Conservation (phyloP, 2,329 filamentous ascomycete species). For the Pseudogymnoascus sp. region DNA sequence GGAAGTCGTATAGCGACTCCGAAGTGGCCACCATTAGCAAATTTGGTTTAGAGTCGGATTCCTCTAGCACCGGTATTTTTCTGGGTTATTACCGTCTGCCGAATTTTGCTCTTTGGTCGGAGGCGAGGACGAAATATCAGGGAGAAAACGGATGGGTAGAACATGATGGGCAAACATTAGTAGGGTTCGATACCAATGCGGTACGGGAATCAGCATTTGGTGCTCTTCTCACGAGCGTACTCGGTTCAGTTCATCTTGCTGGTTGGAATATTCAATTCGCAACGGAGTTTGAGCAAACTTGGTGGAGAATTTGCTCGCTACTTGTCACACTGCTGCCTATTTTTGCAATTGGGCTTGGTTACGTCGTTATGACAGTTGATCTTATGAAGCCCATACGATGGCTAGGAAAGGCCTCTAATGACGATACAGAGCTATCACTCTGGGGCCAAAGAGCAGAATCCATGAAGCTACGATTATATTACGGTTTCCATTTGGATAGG, state of each 20-base stretch:
- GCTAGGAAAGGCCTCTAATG: background rate
- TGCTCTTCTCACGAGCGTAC: background rate
- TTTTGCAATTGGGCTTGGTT: background rate
- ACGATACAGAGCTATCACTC: background rate
- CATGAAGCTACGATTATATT: background rate
- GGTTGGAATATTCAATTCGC: background rate
- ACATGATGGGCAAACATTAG: background rate
- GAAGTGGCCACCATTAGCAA: background rate
- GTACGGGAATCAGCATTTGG: background rate
- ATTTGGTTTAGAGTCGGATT: background rate
- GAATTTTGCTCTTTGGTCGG: background rate
- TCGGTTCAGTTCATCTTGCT: background rate
- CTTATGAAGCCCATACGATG: background rate
- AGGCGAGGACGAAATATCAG: background rate
- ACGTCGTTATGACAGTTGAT: background rate
- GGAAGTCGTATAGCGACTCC: background rate
- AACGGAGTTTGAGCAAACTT: background rate
- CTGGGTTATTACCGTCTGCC: background rate
- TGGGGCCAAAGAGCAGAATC: background rate
- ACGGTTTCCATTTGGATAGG: background rate
- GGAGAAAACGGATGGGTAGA: background rate
- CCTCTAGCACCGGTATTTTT: background rate
- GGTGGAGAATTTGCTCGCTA: background rate
- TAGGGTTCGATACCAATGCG: background rate
- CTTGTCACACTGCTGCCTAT: background rate